Evolutionary conservation across 164 flowering plant genomes (phyloP).

Genomic region (Santalum album): DNA sequence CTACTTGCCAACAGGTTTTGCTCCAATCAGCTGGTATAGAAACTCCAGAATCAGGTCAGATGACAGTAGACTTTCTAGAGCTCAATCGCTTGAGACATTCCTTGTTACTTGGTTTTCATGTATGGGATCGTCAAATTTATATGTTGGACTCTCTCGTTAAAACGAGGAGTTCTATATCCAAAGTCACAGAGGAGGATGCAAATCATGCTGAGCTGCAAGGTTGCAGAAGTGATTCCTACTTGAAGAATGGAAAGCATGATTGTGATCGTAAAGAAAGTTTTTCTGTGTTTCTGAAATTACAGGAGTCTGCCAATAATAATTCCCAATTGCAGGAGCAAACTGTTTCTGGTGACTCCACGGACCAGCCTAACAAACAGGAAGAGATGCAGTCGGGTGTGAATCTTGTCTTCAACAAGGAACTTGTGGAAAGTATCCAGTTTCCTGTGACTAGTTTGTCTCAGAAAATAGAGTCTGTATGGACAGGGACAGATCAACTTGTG

Average conservation of each 20-base stretch:
- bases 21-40: slow-evolving; percentile 33
- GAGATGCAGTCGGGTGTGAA: slow-evolving; percentile 33
- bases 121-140: slow-evolving; percentile 69
- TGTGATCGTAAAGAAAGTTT: slow-evolving; percentile 21
- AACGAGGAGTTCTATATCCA: slow-evolving; percentile 21
- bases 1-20: slow-evolving; percentile 34
- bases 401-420: slow-evolving; percentile 14
- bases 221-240: slow-evolving; percentile 19
- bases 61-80: slow-evolving; percentile 53
- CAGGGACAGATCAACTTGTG: slow-evolving; percentile 49
- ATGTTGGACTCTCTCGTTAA: slow-evolving; percentile 50
- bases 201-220: no score
- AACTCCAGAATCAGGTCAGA: slow-evolving; percentile 14
- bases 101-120: slow-evolving; percentile 54
- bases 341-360: slow-evolving; percentile 15
- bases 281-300: slow-evolving; percentile 16
- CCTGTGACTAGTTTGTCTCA: slow-evolving; percentile 65
- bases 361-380: slow-evolving; percentile 15
- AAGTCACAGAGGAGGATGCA: no score
- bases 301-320: slow-evolving; percentile 12
- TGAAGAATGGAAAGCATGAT: slow-evolving; percentile 20
- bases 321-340: slow-evolving; percentile 12
- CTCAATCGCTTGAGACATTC: slow-evolving; percentile 62
- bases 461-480: slow-evolving; percentile 90
- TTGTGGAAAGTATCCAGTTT: slow-evolving; percentile 30